Base-by-base conservation (phyloP, 2,329 filamentous ascomycete species). In the Apiospora malaysiana region DNA sequence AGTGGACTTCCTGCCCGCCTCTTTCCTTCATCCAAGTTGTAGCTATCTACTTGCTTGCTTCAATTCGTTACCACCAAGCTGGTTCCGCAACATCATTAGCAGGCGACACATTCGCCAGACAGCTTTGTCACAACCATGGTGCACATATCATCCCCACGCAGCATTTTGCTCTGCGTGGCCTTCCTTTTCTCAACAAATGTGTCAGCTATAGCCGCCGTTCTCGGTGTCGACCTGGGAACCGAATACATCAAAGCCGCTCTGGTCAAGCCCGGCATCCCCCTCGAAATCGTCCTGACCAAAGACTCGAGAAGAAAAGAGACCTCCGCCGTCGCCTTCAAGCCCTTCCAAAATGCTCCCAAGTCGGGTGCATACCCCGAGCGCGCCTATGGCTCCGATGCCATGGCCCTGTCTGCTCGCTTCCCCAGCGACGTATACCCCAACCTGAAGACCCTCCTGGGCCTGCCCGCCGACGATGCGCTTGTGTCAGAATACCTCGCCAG, bases 251-350 rank as follows among this genome's bases (percentile, higher is more conserved):
- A 98, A 85, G 95, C 95, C 40, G 91, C 93, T 18, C 89, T 99
- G 56, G 95, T 99, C 73, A 98, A 98, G 84, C 96, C 96, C 2
- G 96, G 96, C 72, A 95, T 97, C 69, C 96, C 96, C 14, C 93
- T 99, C 80, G 96, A 99, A 76, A 98, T 99, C 75, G 95, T 99
- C 81, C 89, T 98, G 70, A 98, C 95, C 42, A 99, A 98, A 81
- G 96, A 99, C 84, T 98, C 96, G 42, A 93, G 97, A 82, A 92
- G 96, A 79, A 99, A 99, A 86, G 96, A 99, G 82, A 89, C 89
- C 32, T 94, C 95, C 1, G 95, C 94, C 56, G 91, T 99, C 76
- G 93, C 94, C 59, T 98, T 99, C 85, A 98, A 99, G 84, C 94
- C 95, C 47, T 87, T 90, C n/a, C 89, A 89, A 76, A 85, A 88